phyloP scores from a whole-genome alignment of 169 alveolate genomes.

The Cryptosporidium parvum region DNA sequence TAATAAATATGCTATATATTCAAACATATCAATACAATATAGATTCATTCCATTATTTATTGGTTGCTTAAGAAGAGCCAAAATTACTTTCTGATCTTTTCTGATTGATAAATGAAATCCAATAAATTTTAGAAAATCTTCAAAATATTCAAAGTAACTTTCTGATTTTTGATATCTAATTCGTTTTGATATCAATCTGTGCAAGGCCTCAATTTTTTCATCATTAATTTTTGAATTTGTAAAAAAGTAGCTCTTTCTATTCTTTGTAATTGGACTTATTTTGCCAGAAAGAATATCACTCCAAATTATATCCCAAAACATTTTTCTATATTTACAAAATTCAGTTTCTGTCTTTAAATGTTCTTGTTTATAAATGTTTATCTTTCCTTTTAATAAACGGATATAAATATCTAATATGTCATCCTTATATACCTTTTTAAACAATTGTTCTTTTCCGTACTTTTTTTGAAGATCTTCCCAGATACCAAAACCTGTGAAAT shows the following conservation, averaged over 20 bases:
- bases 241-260: conserved; percentile 45
- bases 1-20: background rate
- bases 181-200: background rate
- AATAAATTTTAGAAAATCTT: conserved; percentile 44
- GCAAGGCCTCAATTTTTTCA: background rate
- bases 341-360: background rate
- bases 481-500: conserved; percentile 6
- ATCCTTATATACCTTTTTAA: conserved; percentile 5
- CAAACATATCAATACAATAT: conserved; percentile 52
- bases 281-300: conserved; percentile 45
- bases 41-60: conserved; percentile 23
- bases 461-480: conserved; percentile 45
- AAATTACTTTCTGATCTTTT: conserved; percentile 7
- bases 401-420: conserved; percentile 52
- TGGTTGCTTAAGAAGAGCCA: conserved; percentile 50
- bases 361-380: background rate
- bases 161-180: conserved; percentile 9
- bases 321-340: conserved; percentile 13
- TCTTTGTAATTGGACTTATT: conserved; percentile 42
- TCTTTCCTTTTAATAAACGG: background rate
- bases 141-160: background rate
- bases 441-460: conserved; percentile 1
- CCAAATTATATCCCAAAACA: conserved; percentile 52
- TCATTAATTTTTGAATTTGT: background rate
- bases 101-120: conserved; percentile 15